Percentiles rank a stretch among this genome's conserved stretches.
phyloP scores from a whole-genome alignment of 2,329 filamentous ascomycete genomes.

The Diplodia seriata region DNA sequence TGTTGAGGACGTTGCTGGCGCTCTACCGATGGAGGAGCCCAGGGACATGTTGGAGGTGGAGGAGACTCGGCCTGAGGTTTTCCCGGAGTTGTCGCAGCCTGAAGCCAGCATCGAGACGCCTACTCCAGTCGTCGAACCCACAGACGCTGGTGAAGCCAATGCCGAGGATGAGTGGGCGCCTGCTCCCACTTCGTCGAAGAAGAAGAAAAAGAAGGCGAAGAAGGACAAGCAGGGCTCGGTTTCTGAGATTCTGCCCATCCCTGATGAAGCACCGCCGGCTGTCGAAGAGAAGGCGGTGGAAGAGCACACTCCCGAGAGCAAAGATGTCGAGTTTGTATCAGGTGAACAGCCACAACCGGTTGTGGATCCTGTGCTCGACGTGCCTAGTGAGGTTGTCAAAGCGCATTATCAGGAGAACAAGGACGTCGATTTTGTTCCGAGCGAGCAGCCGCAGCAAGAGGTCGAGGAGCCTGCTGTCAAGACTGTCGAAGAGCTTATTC shows the following conservation, averaged over 20 bases:
- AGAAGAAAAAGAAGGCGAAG: conserved; percentile 41
- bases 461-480: background rate
- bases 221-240: conserved; percentile 37
- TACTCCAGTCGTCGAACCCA: background rate
- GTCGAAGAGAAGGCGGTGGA: background rate
- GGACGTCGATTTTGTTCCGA: background rate
- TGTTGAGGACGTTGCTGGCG: background rate
- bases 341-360: background rate
- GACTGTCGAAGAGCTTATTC: background rate
- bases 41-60: background rate
- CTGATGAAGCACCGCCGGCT: conserved; percentile 5
- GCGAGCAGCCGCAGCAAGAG: background rate
- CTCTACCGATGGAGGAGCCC: background rate
- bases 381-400: background rate
- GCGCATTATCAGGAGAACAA: background rate
- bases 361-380: background rate
- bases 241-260: background rate
- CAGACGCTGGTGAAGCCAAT: background rate
- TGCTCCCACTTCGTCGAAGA: conserved; percentile 3
- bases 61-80: no score
- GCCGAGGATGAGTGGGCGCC: conserved; percentile 18
- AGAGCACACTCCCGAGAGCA: background rate
- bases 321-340: background rate
- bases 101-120: background rate
- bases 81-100: background rate